Percentiles rank a stretch among this genome's conserved stretches.
Evolutionary conservation across 2,329 filamentous ascomycete species (phyloP).

Genomic region (Neopestalotiopsis clavispora): DNA sequence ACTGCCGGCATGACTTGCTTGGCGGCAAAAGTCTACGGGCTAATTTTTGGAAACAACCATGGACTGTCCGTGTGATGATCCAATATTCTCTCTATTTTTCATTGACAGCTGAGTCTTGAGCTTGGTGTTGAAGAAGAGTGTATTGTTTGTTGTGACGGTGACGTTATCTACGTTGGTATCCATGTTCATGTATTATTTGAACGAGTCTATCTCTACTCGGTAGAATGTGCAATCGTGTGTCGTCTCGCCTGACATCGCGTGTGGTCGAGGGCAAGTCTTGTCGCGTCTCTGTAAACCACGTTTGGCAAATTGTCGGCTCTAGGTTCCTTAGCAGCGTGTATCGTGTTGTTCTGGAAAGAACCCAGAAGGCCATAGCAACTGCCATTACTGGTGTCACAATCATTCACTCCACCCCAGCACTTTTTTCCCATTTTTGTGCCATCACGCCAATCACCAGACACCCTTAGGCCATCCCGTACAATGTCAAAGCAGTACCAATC

Average conservation of each 20-base stretch:
- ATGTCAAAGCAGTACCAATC: conserved; percentile 30
- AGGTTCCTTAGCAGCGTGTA: no score
- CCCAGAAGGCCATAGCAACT: neutral
- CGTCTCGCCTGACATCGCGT: no score
- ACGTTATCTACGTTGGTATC: neutral
- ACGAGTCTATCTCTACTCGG: neutral
- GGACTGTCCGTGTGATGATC: neutral
- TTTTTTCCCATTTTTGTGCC: neutral
- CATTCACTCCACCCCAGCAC: neutral
- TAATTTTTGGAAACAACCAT: neutral
- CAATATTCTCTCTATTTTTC: neutral
- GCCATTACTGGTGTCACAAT: neutral
- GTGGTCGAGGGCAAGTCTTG: no score
- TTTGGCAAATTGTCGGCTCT: no score
- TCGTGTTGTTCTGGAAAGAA: no score
- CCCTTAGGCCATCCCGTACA: neutral
- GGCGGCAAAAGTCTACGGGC: neutral
- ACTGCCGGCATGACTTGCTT: neutral
- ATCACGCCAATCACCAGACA: neutral
- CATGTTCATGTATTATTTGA: neutral
- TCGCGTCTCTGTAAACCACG: no score
- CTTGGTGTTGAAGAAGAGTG: neutral
- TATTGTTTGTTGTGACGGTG: neutral
- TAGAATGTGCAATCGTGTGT: no score
- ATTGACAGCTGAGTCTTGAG: neutral